Evolutionary conservation across 768 basidiomycete genomes (phyloP).

Genomic region (Boletellus sp.): DNA sequence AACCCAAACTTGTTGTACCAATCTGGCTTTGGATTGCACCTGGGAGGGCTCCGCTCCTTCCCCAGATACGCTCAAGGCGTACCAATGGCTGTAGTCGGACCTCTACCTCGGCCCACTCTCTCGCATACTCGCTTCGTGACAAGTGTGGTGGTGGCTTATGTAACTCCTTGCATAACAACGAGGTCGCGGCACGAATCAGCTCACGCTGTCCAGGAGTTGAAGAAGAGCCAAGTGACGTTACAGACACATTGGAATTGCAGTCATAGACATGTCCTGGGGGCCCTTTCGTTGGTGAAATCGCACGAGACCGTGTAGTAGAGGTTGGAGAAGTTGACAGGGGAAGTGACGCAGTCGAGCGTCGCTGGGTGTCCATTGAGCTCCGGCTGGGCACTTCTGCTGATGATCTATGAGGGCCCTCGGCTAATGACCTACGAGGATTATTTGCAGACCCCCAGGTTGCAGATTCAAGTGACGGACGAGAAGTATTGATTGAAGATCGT

Average conservation of each 20-base stretch:
- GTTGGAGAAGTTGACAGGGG: constrained; percentile 43
- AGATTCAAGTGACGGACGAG: constrained; percentile 14
- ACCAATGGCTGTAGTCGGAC: constrained; percentile 54
- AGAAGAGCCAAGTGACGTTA: constrained; percentile 47
- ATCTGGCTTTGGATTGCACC: constrained; percentile 44
- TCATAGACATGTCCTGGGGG: constrained; percentile 44
- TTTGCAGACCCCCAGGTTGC: constrained; percentile 25
- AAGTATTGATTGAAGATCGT: constrained; percentile 24
- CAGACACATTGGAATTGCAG: constrained; percentile 57
- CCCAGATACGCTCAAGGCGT: constrained; percentile 75
- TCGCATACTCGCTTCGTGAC: constrained; percentile 46
- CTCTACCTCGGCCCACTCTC: constrained; percentile 78
- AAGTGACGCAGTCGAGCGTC: constrained; percentile 24
- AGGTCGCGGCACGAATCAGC: constrained; percentile 60
- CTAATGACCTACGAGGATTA: constrained; percentile 35
- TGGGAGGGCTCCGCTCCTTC: constrained; percentile 48
- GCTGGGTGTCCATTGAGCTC: constrained; percentile 23
- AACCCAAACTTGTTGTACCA: constrained; percentile 14
- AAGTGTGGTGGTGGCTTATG: constrained; percentile 56
- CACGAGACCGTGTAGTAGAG: constrained; percentile 41
- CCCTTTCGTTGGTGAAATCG: constrained; percentile 45
- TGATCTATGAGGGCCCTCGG: constrained; percentile 36
- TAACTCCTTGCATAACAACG: constrained; percentile 64
- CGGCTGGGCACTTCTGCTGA: constrained; percentile 22
- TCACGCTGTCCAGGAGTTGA: constrained; percentile 62